Percentiles rank a stretch among this genome's conserved stretches.
Evolutionary conservation across 108 stramenopile genomes (phyloP).

Genomic region (Pseudonitzschia delicatissima): DNA sequence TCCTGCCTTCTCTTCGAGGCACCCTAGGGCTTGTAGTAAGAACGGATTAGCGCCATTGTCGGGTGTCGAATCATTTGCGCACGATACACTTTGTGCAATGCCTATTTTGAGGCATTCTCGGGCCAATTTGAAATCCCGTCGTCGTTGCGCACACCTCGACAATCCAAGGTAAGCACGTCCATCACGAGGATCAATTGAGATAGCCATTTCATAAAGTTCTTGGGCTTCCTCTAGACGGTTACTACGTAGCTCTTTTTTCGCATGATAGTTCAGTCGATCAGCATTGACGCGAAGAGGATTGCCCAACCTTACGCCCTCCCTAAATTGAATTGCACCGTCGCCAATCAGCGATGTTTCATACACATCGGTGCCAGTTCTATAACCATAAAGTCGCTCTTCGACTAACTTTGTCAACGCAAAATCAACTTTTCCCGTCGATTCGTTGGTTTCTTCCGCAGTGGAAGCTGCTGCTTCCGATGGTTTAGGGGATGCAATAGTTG

Average conservation of each 20-base stretch:
- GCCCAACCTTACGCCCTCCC: constrained; percentile 67
- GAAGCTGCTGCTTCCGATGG: constrained; percentile 1
- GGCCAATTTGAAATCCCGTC: constrained; percentile 71
- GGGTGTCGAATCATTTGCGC: constrained; percentile 18
- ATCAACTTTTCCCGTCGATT: constrained; percentile 40
- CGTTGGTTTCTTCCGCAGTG: not conserved
- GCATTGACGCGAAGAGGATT: constrained; percentile 70
- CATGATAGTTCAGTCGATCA: constrained; percentile 67
- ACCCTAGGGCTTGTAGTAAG: constrained; percentile 77
- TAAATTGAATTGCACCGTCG: constrained; percentile 74
- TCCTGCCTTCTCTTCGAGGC: constrained; percentile 77
- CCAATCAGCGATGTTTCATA: constrained; percentile 74
- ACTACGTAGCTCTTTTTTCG: constrained; percentile 60
- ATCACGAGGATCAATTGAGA: constrained; percentile 70
- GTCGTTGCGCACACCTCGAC: constrained; percentile 68
- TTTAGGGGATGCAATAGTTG: not conserved
- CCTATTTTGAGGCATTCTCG: constrained; percentile 53
- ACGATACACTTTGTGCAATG: constrained; percentile 44
- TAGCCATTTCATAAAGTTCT: constrained; percentile 34
- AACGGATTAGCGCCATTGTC: constrained; percentile 80
- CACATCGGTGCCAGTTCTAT: constrained; percentile 49
- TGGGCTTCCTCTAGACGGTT: constrained; percentile 32
- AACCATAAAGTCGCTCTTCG: constrained; percentile 72
- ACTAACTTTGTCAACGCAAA: constrained; percentile 68
- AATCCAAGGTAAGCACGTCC: constrained; percentile 85